These are phyloP conservation scores for Colletotrichum plurivorum DNA, from an alignment of 2,329 filamentous ascomycete genomes.

Conservation along the genomic window DNA sequence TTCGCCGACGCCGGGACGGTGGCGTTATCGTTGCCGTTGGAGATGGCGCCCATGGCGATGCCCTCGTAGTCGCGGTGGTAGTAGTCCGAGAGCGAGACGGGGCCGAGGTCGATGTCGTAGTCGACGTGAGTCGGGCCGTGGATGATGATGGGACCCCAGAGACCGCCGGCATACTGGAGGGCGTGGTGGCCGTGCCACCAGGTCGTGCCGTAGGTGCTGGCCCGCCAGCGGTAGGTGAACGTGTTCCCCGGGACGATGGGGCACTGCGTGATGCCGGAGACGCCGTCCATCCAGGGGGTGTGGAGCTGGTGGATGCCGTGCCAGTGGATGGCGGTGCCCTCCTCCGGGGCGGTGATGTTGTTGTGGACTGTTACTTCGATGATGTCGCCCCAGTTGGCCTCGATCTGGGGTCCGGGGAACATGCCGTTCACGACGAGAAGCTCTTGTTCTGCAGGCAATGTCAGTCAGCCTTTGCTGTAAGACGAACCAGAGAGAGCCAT, in stretches of 20 bases:
- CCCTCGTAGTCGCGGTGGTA: slow-evolving; percentile 65
- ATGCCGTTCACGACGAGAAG: slow-evolving; percentile 28
- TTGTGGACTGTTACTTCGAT: slow-evolving; percentile 33
- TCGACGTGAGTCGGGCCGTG: slow-evolving; percentile 66
- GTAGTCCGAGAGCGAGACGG: slow-evolving; percentile 71
- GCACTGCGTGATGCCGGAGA: slow-evolving; percentile 63
- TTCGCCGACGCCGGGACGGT: slow-evolving; percentile 50
- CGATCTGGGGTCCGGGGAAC: slow-evolving; percentile 30
- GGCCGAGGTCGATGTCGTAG: slow-evolving; percentile 72
- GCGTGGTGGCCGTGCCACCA: slow-evolving; percentile 75
- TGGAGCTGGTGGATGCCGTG: slow-evolving; percentile 35
- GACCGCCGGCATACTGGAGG: slow-evolving; percentile 64
- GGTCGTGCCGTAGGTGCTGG: slow-evolving; percentile 66
- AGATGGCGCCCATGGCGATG: slow-evolving; percentile 62
- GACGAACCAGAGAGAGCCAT: not conserved
- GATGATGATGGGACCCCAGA: slow-evolving; percentile 72
- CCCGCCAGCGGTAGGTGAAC: slow-evolving; percentile 70
- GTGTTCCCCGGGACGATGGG: slow-evolving; percentile 65
- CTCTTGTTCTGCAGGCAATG: slow-evolving; percentile 10
- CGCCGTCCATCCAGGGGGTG: slow-evolving; percentile 63
- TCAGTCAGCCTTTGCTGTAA: not conserved
- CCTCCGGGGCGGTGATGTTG: slow-evolving; percentile 37
- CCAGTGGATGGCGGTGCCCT: slow-evolving; percentile 38
- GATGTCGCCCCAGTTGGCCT: slow-evolving; percentile 37
- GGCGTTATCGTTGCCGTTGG: slow-evolving; percentile 57